phyloP scores from a whole-genome alignment of 805 yeast species.

The Nakazawaea wyomingensis region DNA sequence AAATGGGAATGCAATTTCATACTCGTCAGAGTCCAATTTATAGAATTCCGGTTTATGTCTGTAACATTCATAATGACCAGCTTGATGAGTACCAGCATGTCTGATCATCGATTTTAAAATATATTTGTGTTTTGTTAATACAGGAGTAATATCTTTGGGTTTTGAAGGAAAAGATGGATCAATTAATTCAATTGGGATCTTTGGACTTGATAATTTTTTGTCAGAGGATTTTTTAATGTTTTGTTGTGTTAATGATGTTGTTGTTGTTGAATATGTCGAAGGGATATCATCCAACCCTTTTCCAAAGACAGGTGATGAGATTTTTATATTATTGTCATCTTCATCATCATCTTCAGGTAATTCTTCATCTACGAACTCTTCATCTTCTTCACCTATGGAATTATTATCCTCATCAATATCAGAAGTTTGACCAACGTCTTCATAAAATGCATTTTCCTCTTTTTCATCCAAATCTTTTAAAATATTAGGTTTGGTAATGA shows the following conservation, averaged over 20 bases:
- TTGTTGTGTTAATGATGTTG: no score
- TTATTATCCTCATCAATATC: slow-evolving; percentile 17
- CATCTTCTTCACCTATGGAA: slow-evolving; percentile 15
- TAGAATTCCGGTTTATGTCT: slow-evolving; percentile 65
- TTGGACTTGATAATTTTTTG: background rate
- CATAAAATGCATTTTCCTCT: slow-evolving; percentile 19
- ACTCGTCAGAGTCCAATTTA: slow-evolving; percentile 32
- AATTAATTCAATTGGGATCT: background rate
- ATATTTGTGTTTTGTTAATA: slow-evolving; percentile 32
- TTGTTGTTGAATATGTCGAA: no score
- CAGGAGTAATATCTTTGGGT: no score
- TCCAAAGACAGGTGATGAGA: slow-evolving; percentile 5
- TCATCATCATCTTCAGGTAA: slow-evolving; percentile 6
- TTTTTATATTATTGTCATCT: no score
- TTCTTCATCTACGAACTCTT: slow-evolving; percentile 16
- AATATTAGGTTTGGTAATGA: slow-evolving; percentile 7
- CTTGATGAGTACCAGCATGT: slow-evolving; percentile 83
- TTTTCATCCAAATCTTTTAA: slow-evolving; percentile 20
- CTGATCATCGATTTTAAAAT: slow-evolving; percentile 67
- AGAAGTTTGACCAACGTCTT: slow-evolving; percentile 18
- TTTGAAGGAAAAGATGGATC: no score
- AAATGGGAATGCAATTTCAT: slow-evolving; percentile 9
- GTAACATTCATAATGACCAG: slow-evolving; percentile 90
- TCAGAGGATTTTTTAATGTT: no score
- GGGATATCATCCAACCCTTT: slow-evolving; percentile 5